Evolutionary conservation across 495 filamentous ascomycete species (phyloP).

Genomic region (Thermothielavioides terrestris): DNA sequence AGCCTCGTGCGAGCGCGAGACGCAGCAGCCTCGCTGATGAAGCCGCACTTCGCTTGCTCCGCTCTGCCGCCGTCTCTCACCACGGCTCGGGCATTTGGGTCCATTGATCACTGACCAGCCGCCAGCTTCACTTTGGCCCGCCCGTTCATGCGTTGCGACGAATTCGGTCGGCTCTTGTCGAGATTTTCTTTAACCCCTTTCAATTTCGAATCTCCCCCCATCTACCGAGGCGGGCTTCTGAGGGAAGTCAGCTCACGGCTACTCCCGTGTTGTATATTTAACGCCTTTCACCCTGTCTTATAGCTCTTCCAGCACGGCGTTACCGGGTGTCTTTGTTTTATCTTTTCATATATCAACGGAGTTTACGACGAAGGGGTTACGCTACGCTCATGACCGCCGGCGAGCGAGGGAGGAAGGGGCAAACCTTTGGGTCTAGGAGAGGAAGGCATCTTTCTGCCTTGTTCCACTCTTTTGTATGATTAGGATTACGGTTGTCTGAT

Average conservation of each 20-base stretch:
- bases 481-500: neutral
- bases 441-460: conserved; percentile 2
- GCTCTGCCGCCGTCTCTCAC: too few relatives aligned
- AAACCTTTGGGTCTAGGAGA: neutral
- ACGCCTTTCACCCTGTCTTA: conserved; percentile 6
- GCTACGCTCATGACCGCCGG: conserved; percentile 9
- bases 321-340: conserved; percentile 7
- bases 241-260: neutral
- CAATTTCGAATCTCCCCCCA: neutral
- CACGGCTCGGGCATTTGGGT: too few relatives aligned
- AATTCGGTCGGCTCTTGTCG: neutral
- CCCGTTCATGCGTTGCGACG: neutral
- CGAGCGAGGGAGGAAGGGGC: neutral
- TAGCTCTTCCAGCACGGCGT: conserved; percentile 7
- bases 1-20: too few relatives aligned
- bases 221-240: neutral
- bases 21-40: too few relatives aligned
- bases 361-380: conserved; percentile 3
- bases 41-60: too few relatives aligned
- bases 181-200: neutral
- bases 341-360: neutral
- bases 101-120: neutral
- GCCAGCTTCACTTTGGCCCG: neutral
- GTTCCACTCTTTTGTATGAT: conserved; percentile 12
- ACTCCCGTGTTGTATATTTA: conserved; percentile 11